These are phyloP conservation scores for Syncephalastrum racemosum DNA, from an alignment of 371 early-diverging fungal genomes.

Conservation along the genomic window DNA sequence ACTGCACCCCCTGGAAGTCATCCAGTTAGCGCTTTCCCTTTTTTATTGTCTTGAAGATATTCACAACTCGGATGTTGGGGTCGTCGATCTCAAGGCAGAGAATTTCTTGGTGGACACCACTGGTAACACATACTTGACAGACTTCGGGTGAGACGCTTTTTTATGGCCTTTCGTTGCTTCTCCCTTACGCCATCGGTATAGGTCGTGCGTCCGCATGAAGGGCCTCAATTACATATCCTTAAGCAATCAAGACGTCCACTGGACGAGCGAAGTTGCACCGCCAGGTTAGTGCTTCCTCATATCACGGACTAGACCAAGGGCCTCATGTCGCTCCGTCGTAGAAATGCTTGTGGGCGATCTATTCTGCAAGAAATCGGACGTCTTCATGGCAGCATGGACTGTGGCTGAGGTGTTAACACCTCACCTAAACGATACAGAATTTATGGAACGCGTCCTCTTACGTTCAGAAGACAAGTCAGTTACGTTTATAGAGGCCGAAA, in stretches of 20 bases:
- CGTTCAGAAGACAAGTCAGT: constrained; percentile 16
- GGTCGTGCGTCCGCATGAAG: constrained; percentile 29
- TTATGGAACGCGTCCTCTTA: constrained; percentile 14
- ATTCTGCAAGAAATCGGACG: constrained; percentile 33
- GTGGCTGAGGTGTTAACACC: constrained; percentile 31
- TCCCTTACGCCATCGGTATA: constrained; percentile 6
- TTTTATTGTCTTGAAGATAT: constrained; percentile 34
- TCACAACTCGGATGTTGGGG: constrained; percentile 29
- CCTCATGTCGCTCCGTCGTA: neutral
- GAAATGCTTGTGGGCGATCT: constrained; percentile 23
- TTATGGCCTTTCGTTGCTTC: no score
- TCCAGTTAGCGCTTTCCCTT: constrained; percentile 29
- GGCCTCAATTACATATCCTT: constrained; percentile 9
- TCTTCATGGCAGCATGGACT: constrained; percentile 39
- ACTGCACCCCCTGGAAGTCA: constrained; percentile 25
- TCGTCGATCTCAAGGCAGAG: constrained; percentile 42
- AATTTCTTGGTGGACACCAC: constrained; percentile 34
- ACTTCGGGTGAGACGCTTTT: constrained; percentile 28
- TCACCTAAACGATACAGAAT: constrained; percentile 21
- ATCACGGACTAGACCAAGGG: neutral
- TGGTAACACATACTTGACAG: constrained; percentile 37
- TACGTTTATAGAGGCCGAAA: constrained; percentile 2
- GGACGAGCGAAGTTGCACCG: constrained; percentile 39
- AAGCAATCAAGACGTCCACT: constrained; percentile 12
- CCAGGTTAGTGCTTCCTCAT: constrained; percentile 19